A percentile compares a stretch with the other conserved stretches of the same genome.
Conservation (phyloP, 1,284 basidiomycete species). For the Mycosarcoma mackinlayi region DNA sequence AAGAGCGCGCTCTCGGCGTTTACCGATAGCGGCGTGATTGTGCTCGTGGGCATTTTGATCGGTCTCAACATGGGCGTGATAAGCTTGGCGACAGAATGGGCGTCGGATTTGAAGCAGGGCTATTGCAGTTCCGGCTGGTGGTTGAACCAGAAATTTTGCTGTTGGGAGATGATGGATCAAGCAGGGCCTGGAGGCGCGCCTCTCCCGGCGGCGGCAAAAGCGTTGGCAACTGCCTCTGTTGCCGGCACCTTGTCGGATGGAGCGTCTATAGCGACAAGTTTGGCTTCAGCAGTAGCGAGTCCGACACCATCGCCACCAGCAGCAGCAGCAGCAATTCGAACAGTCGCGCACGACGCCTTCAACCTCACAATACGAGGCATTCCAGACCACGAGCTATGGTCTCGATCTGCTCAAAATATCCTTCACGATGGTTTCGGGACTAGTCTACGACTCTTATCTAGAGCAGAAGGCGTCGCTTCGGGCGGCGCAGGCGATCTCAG, state of each 20-base stretch:
- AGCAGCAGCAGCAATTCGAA: conserved; percentile 1
- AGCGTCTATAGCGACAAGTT: not conserved
- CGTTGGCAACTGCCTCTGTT: conserved; percentile 34
- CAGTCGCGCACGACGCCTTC: conserved; percentile 7
- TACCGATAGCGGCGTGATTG: conserved; percentile 63
- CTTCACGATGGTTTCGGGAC: conserved; percentile 72
- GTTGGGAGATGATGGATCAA: conserved; percentile 77
- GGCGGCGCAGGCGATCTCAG: conserved; percentile 60
- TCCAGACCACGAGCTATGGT: conserved; percentile 28
- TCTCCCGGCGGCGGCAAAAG: conserved; percentile 42
- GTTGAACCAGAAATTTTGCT: conserved; percentile 97
- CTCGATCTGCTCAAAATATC: conserved; percentile 63
- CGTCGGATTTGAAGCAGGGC: conserved; percentile 96
- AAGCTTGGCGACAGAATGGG: conserved; percentile 96
- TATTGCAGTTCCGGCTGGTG: conserved; percentile 98
- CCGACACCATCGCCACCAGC: too few relatives aligned
- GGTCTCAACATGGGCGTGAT: conserved; percentile 93
- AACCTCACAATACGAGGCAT: conserved; percentile 30
- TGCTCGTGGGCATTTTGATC: conserved; percentile 79
- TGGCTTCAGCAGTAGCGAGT: conserved; percentile 11
- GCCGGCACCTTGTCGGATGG: conserved; percentile 23
- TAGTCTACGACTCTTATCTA: conserved; percentile 21
- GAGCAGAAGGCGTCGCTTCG: conserved; percentile 22
- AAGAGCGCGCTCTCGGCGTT: conserved; percentile 50
- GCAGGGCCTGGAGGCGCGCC: conserved; percentile 60